Evolutionary conservation across 2,329 filamentous ascomycete genomes (phyloP), one percentile per base, ranked within the genome.

Genomic region (Penicillium aurantiogriseum): DNA sequence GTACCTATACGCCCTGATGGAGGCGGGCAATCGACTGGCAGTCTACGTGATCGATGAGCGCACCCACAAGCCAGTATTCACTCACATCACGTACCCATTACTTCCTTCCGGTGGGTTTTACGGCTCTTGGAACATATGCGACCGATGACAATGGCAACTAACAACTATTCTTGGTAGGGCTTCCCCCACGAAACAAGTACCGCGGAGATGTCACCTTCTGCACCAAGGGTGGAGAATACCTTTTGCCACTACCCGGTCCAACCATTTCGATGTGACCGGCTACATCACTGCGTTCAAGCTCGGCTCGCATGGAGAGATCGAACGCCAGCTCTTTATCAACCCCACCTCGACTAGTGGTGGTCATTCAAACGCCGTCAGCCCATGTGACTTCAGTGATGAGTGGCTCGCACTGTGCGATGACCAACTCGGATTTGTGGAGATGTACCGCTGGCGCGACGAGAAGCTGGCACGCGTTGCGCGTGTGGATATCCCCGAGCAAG

Each of bases 391-490:
- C 85, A 89, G 81, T 59, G 91, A 95, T 68, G 91, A 95, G 76
- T 96, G 90, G 89, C 68, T 96, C n/a, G 91, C 91, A 19, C 82
- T 96, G 66, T 94, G 90, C 8, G 91, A 96, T 69, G 91, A 96
- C 70, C 89, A 95, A 77, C 85, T 92, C 65, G 91, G 91, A 6
- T 93, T 89, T 78, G 77, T 96, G 21, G 91, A 96, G 78, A 90
- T 96, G 56, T 95, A 95, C 73, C 82, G 91, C 53, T 96, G 91
- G 89, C 82, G 88, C 63, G 88, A 92, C 57, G 91, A 94, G 80
- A 90, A 88, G 66, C 76, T 96, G 52, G 88, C 85, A 2, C 80
- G 91, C 4, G 91, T 95, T 8, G 91, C 91, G 17, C 82, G 89
- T 61, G 80, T 90, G 61, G 86, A 90, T 65, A 87, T 95, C 38